These are phyloP conservation scores for Diaporthe amygdali DNA, from an alignment of 2,329 filamentous ascomycete species.

Conservation along the genomic window DNA sequence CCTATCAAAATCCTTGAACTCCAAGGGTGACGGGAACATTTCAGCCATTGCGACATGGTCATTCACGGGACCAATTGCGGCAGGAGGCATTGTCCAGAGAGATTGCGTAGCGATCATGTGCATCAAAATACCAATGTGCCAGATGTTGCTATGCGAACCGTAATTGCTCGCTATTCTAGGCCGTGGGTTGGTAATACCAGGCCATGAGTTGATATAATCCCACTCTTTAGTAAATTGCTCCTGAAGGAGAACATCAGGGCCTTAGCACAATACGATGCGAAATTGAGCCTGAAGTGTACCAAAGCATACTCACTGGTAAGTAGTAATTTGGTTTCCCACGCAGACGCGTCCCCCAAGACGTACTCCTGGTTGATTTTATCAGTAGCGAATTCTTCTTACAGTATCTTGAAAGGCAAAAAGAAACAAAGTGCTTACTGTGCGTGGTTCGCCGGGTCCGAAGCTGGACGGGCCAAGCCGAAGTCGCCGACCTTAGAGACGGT, in stretches of 20 bases:
- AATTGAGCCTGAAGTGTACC: neutral
- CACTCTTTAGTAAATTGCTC: slow-evolving; percentile 7
- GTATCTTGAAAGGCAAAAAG: neutral
- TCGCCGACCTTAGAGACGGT: neutral
- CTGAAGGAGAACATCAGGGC: neutral
- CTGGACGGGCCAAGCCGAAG: neutral
- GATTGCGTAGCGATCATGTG: neutral
- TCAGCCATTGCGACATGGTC: neutral
- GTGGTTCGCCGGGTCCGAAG: neutral
- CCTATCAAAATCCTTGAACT: neutral
- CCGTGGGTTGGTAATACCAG: neutral
- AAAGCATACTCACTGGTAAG: neutral
- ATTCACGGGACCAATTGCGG: neutral
- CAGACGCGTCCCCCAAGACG: neutral
- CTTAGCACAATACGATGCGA: neutral
- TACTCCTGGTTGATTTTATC: neutral
- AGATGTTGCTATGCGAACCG: neutral
- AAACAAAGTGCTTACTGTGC: neutral
- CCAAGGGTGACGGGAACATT: neutral
- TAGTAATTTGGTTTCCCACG: neutral
- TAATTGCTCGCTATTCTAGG: neutral
- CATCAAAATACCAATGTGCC: neutral
- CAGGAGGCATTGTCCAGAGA: neutral
- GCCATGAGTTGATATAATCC: neutral
- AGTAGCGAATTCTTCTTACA: neutral